Conservation (phyloP, 805 yeast species). For the Metschnikowia hibisci region DNA sequence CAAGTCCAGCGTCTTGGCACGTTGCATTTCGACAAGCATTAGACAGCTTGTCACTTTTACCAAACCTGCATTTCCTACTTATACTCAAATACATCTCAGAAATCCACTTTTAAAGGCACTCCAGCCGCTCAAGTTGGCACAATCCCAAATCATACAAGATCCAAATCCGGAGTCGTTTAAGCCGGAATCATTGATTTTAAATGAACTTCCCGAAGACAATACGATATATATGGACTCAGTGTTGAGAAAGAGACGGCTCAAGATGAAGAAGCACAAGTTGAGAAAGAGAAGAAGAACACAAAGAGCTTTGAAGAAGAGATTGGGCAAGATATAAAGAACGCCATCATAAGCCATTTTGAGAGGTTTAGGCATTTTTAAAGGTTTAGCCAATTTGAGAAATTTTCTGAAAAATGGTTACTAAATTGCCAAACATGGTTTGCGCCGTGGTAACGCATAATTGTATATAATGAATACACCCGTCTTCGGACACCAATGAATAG, state of each 20-base stretch:
- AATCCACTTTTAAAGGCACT: conserved; percentile 6
- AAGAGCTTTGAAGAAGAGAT: conserved; percentile 72
- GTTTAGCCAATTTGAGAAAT: no score
- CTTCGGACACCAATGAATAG: no score
- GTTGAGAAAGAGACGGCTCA: conserved; percentile 78
- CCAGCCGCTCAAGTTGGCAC: conserved; percentile 3
- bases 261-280: conserved; percentile 96
- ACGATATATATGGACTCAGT: conserved; percentile 61
- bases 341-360: no score
- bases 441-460: not conserved
- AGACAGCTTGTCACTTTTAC: conserved; percentile 10
- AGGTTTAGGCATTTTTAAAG: no score
- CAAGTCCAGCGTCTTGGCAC: conserved; percentile 8
- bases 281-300: conserved; percentile 96
- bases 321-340: conserved; percentile 40
- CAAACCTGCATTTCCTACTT: not conserved
- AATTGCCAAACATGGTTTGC: not conserved
- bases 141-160: not conserved
- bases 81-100: conserved; percentile 3
- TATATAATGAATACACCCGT: conserved; percentile 1
- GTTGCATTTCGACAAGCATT: conserved; percentile 6
- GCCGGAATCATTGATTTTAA: not conserved
- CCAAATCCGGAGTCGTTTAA: not conserved
- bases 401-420: not conserved
- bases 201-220: conserved; percentile 18